These are phyloP conservation scores for Starmera amethionina DNA, from an alignment of 805 yeast species.

Conservation along the genomic window DNA sequence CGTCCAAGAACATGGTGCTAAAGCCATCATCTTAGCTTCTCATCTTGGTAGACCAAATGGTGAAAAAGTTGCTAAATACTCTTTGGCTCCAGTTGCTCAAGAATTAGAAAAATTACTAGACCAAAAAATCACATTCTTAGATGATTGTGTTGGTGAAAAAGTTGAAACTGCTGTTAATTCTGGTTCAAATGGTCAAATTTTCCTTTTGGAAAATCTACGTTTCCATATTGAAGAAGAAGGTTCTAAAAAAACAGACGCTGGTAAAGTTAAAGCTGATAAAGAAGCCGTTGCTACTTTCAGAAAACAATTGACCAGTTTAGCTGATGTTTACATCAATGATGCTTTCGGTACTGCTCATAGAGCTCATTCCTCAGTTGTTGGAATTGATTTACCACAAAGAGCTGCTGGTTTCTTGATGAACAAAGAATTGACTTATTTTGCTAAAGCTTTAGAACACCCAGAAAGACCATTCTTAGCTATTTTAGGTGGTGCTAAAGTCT, in stretches of 20 bases:
- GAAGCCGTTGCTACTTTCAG: conserved; percentile 84
- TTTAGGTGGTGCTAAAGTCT: conserved; percentile 98
- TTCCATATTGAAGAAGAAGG: conserved; percentile 98
- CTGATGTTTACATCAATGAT: conserved; percentile 96
- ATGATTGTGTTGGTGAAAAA: conserved; percentile 88
- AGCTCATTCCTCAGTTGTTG: conserved; percentile 99
- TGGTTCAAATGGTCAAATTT: conserved; percentile 71
- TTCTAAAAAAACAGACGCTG: conserved; percentile 82
- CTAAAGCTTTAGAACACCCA: conserved; percentile 98
- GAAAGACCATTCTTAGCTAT: conserved; percentile 97
- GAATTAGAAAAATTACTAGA: conserved; percentile 77
- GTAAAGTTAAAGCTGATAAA: conserved; percentile 86
- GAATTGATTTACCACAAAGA: conserved; percentile 88
- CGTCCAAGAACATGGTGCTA: conserved; percentile 86
- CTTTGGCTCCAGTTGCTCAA: conserved; percentile 85
- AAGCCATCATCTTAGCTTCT: conserved; percentile 86
- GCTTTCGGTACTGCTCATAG: conserved; percentile 99
- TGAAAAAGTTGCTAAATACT: conserved; percentile 73
- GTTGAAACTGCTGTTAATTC: conserved; percentile 71
- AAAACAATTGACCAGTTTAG: conserved; percentile 78
- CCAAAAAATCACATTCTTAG: conserved; percentile 68
- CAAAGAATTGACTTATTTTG: conserved; percentile 94
- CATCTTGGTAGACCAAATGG: conserved; percentile 99
- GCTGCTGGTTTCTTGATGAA: conserved; percentile 99
- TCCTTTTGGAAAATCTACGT: conserved; percentile 94